Evolutionary conservation across 2,329 filamentous ascomycete species (phyloP).

Genomic region (Sclerotinia sclerotiorum): DNA sequence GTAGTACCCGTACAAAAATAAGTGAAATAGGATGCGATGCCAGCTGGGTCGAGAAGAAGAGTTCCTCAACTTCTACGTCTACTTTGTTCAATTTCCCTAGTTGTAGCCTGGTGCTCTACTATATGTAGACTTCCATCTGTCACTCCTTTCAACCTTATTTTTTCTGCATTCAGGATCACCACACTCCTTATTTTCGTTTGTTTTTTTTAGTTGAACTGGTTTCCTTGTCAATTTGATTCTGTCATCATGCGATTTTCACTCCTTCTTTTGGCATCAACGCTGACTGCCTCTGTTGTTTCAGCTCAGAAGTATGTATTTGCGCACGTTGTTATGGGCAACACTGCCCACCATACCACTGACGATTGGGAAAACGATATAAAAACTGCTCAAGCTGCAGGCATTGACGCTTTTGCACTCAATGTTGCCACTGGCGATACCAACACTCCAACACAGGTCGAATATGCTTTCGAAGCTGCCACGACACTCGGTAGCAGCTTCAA

Average conservation of each 20-base stretch:
- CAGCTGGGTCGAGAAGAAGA: conserved; percentile 11
- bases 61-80: conserved; percentile 12
- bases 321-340: conserved; percentile 40
- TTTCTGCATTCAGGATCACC: conserved; percentile 15
- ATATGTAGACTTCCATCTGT: conserved; percentile 6
- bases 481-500: conserved; percentile 32
- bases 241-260: conserved; percentile 22
- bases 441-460: conserved; percentile 40
- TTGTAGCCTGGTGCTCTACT: conserved; percentile 19
- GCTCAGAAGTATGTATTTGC: conserved; percentile 38
- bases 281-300: conserved; percentile 23
- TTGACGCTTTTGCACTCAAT: conserved; percentile 44
- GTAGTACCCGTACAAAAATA: conserved; percentile 10
- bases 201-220: conserved; percentile 10
- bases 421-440: conserved; percentile 39
- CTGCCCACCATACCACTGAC: conserved; percentile 37
- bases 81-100: neutral
- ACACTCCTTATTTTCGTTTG: conserved; percentile 12
- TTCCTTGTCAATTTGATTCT: neutral
- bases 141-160: conserved; percentile 4
- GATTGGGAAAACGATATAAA: conserved; percentile 41
- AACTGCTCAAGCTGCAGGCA: conserved; percentile 41
- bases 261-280: conserved; percentile 22
- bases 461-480: conserved; percentile 42
- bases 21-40: conserved; percentile 18